Evolutionary conservation across 1,139 yeast species (phyloP).

Genomic region (Scheffersomyces illinoinensis): DNA sequence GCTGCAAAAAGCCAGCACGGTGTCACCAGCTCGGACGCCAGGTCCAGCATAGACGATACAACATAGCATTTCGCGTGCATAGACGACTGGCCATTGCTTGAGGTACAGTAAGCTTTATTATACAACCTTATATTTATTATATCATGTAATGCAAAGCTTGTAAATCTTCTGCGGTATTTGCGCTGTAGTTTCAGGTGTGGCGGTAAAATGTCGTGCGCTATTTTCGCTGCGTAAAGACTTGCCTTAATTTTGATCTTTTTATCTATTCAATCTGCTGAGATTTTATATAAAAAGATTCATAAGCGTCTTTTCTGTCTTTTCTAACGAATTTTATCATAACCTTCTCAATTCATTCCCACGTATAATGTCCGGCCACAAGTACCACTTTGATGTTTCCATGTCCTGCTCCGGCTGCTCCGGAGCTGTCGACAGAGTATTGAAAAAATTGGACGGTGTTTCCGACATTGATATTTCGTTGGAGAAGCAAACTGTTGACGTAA

Average conservation of each 20-base stretch:
- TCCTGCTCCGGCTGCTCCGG: constrained; percentile 84
- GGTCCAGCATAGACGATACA: background rate
- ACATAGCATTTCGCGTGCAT: background rate
- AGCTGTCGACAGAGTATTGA: constrained; percentile 81
- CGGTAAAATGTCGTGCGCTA: background rate
- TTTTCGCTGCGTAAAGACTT: background rate
- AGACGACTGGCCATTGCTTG: background rate
- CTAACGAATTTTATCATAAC: background rate
- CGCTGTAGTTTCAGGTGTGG: background rate
- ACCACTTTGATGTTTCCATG: constrained; percentile 80
- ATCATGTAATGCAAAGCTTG: background rate
- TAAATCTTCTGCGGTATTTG: background rate
- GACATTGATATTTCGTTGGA: constrained; percentile 74
- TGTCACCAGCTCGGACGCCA: background rate
- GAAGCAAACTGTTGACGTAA: constrained; percentile 79
- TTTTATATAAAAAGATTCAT: background rate
- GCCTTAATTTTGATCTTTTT: background rate
- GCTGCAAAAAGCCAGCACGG: background rate
- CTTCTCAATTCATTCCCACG: background rate
- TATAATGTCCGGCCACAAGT: constrained; percentile 53
- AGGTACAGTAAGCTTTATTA: background rate
- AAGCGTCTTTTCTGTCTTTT: background rate
- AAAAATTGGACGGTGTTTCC: constrained; percentile 72
- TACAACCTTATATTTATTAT: background rate
- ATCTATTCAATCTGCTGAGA: background rate